Conservation (phyloP, 116 monocot genomes). For the Dioscorea cayenensis region DNA sequence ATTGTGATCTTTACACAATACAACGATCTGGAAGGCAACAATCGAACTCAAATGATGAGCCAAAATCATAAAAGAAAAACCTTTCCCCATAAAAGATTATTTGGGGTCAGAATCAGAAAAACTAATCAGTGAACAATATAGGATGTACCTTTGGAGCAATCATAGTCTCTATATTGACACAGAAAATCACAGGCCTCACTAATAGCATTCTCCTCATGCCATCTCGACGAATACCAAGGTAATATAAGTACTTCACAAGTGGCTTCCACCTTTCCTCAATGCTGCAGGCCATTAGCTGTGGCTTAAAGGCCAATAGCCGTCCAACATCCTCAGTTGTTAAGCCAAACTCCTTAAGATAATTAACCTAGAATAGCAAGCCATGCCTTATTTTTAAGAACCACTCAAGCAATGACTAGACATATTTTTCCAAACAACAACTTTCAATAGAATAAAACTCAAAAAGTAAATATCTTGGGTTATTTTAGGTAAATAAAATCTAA, state of each 20-base stretch:
- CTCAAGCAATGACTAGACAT: not conserved
- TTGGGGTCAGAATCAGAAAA: too few species aligned
- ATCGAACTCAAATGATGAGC: too few species aligned
- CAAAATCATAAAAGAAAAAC: too few species aligned
- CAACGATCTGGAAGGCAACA: not conserved
- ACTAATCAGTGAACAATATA: not conserved
- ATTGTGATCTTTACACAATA: not conserved
- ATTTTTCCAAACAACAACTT: not conserved
- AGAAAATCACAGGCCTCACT: constrained; percentile 84
- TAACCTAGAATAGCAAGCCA: constrained; percentile 43
- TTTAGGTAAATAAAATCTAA: too few species aligned
- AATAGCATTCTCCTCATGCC: constrained; percentile 89
- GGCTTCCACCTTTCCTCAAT: constrained; percentile 95
- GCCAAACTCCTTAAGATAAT: constrained; percentile 85
- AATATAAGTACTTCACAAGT: constrained; percentile 85
- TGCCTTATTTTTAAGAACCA: not conserved
- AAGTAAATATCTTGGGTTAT: not conserved
- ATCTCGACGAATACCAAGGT: constrained; percentile 75
- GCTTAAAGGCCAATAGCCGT: constrained; percentile 64
- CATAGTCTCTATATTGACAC: constrained; percentile 75
- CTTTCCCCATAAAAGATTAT: too few species aligned
- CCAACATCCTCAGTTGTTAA: constrained; percentile 61
- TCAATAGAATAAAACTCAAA: not conserved
- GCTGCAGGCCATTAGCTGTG: constrained; percentile 92
- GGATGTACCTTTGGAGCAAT: constrained; percentile 82